Base-by-base conservation (phyloP, 306 rosid genomes). In the Cucurbita moschata region DNA sequence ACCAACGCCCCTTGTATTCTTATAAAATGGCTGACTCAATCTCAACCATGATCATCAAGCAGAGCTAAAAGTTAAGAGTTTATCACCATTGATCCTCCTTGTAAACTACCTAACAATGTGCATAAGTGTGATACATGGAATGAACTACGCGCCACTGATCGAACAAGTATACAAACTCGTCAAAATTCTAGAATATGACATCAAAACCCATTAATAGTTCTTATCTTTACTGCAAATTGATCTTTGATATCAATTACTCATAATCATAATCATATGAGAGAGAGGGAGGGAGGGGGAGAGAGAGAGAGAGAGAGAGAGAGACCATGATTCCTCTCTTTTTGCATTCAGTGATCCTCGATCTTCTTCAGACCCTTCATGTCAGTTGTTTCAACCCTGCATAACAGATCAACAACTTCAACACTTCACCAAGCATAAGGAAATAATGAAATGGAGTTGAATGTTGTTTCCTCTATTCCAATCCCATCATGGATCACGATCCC, bases 331-430 rank as follows among this genome's bases (percentile, higher is more conserved):
- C n/a, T 18, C 13, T 65, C 71, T 9, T 49, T 5, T 12, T 21
- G 13, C 16, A 10, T 6, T 78, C 62, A 77, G 79, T 85, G 87
- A 69, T 91, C 99, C 78, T 94, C 97, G 52, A 94, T 84, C 88
- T 94, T 94, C 95, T 94, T 94, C 89, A 94, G 85, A 54, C 95
- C 91, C 90, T 94, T 94, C 99, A 94, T 94, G 85, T 94, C 97
- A 0, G 96, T 94, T 37, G 99, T 94, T 82, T 94, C 97, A 54
- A 94, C 99, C 35, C 99, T 91, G 87, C 88, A 83, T 56, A 62
- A 82, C 74, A 72, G 75, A 59, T 43, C 26, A 65, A 56, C 56
- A 12, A 21, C 5, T 66, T 44, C 72, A 44, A 66, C 39, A 44
- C 12, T 43, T 19, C 38, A 46, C 55, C 37, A 26, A 68, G 3